Percentiles rank a stretch among this genome's conserved stretches.
Evolutionary conservation across 2,329 filamentous ascomycete genomes (phyloP).

Genomic region (Aspergillus latus): DNA sequence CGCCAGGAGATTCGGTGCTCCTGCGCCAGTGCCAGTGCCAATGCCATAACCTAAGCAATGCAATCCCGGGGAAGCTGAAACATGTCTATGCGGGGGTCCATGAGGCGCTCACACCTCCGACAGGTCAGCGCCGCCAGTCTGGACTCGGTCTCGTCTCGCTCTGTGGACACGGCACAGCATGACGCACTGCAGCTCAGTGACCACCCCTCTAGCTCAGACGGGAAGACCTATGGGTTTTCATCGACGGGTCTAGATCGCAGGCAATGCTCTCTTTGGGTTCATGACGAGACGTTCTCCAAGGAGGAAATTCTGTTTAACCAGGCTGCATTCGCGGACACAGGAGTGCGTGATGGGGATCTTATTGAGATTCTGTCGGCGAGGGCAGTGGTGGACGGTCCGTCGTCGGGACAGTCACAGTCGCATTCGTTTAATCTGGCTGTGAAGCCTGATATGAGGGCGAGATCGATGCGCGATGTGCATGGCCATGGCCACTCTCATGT

Average conservation of each 20-base stretch:
- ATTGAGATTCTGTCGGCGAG: slow-evolving; percentile 68
- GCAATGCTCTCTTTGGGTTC: slow-evolving; percentile 55
- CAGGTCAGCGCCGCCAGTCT: slow-evolving; percentile 44
- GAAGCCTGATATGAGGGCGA: slow-evolving; percentile 31
- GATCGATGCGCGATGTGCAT: slow-evolving; percentile 26
- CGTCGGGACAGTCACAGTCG: slow-evolving; percentile 10
- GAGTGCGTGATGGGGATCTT: slow-evolving; percentile 65
- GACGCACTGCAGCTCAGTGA: slow-evolving; percentile 20
- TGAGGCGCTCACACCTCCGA: slow-evolving; percentile 42
- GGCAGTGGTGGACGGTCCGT: slow-evolving; percentile 43
- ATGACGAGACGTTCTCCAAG: slow-evolving; percentile 72
- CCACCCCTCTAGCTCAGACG: slow-evolving; percentile 27
- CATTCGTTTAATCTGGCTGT: slow-evolving; percentile 16
- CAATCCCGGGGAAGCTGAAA: slow-evolving; percentile 17
- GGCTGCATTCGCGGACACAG: slow-evolving; percentile 64
- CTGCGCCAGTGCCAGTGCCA: background rate
- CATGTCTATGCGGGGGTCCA: slow-evolving; percentile 42
- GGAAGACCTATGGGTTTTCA: slow-evolving; percentile 27
- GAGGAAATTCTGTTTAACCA: slow-evolving; percentile 80
- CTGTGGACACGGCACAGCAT: slow-evolving; percentile 30
- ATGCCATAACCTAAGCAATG: slow-evolving; percentile 20
- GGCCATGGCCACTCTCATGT: slow-evolving; percentile 16
- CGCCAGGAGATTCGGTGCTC: background rate
- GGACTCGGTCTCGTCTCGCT: slow-evolving; percentile 34
- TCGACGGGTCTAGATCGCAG: slow-evolving; percentile 31